These are phyloP conservation scores for Herpetomonas samuelpessoai DNA, from an alignment of 208 protist species.

Conservation along the genomic window DNA sequence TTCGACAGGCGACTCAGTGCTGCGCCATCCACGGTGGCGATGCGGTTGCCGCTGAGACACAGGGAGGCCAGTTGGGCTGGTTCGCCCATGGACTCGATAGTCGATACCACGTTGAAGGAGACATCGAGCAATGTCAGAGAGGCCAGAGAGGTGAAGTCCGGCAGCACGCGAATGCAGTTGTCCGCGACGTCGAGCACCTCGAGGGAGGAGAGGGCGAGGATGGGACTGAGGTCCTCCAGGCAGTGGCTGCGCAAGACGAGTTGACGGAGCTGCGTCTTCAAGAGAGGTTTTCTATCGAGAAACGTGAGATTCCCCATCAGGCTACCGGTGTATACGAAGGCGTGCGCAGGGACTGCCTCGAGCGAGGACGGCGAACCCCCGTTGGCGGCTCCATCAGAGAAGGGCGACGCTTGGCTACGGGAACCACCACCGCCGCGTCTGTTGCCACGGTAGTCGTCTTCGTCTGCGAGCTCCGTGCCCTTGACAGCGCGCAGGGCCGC, in stretches of 20 bases:
- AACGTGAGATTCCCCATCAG: constrained; percentile 19
- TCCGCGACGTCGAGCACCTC: constrained; percentile 62
- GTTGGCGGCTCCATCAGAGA: too few relatives aligned
- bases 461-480: too few relatives aligned
- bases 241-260: constrained; percentile 54
- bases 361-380: too few relatives aligned
- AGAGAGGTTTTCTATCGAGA: constrained; percentile 12
- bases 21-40: constrained; percentile 44
- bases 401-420: too few relatives aligned
- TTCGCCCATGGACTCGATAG: constrained; percentile 34
- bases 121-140: constrained; percentile 51
- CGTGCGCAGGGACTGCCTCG: too few relatives aligned
- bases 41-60: constrained; percentile 84
- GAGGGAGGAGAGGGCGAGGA: constrained; percentile 50
- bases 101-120: constrained; percentile 70
- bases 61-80: constrained; percentile 62
- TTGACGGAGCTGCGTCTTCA: constrained; percentile 24
- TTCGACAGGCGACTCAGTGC: constrained; percentile 31
- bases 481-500: constrained; percentile 6
- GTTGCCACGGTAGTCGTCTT: too few relatives aligned
- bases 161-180: constrained; percentile 56
- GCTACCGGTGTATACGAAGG: constrained; percentile 30
- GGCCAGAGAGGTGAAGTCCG: constrained; percentile 31
- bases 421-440: too few relatives aligned
- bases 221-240: constrained; percentile 44